Base-by-base conservation (phyloP, 2,329 filamentous ascomycete genomes). In the Xylariaceae sp. region DNA sequence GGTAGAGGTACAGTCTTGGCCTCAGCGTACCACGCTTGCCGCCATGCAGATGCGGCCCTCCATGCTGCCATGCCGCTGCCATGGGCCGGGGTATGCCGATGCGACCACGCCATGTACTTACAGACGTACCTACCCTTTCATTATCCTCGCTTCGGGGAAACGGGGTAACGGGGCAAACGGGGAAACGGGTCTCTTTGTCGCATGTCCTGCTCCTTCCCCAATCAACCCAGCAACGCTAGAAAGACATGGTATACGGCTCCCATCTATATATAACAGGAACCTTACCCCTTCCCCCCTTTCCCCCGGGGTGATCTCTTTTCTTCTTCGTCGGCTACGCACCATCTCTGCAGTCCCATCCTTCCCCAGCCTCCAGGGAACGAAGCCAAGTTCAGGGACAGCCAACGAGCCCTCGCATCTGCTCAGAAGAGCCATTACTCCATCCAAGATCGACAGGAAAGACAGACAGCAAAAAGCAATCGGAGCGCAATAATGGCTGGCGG, bases 401-500 rank as follows among this genome's bases (percentile, higher is more conserved):
- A 49, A 58, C 50, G 49, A 61, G 42, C 53, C 51, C 49, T 51
- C 56, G 45, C 55, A 53, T 58, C 59, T 53, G 53, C 58, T 52
- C 39, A 45, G 48, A 60, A 59, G 48, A 55, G 56, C 58, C 51
- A 18, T 29, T 56, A 39, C 49, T 49, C 51, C 46, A 41, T 7
- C 22, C 48, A 51, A 52, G 42, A 41, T 56, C 41, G 55, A 43
- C 49, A 58, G 34, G 51, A 58, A 59, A 58, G 36, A 37, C 36
- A n/a, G 36, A 37, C 36, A 34, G 36, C 21, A 26, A 26, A n/a
- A 47, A 44, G 13, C 26, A 56, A 55, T 41, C 45, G 47, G 45
- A 18, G 6, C 21, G 48, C 51, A 51, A 65, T 47, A 46, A 69
- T 69, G 67, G 63, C 66, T 57, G 67, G 65, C 41, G 65, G 66